These are phyloP conservation scores for Wickerhamomyces sydowiorum DNA, from an alignment of 805 yeast genomes.

Conservation along the genomic window DNA sequence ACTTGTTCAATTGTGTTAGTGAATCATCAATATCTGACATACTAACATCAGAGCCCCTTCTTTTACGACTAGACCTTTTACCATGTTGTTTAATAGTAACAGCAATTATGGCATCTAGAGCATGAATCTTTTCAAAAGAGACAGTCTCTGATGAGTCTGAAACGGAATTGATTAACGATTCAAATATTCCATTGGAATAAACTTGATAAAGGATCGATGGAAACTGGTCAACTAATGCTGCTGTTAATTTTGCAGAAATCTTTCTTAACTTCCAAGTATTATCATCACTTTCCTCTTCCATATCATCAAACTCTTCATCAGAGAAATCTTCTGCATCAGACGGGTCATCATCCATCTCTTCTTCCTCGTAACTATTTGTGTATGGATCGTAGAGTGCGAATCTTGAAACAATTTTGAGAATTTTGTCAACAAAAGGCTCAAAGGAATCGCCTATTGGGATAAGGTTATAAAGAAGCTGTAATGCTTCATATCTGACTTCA, in stretches of 20 bases:
- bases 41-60: constrained; percentile 34
- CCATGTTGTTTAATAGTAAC: constrained; percentile 17
- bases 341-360: constrained; percentile 27
- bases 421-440: constrained; percentile 19
- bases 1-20: constrained; percentile 12
- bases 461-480: constrained; percentile 34
- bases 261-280: constrained; percentile 61
- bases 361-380: constrained; percentile 26
- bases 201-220: constrained; percentile 32
- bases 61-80: constrained; percentile 21
- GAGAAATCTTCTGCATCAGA: constrained; percentile 39
- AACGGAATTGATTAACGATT: constrained; percentile 27
- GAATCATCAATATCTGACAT: constrained; percentile 28
- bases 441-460: constrained; percentile 33
- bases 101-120: constrained; percentile 36
- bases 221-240: constrained; percentile 30
- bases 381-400: constrained; percentile 45
- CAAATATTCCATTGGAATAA: constrained; percentile 26
- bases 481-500: constrained; percentile 45
- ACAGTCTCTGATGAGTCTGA: constrained; percentile 45
- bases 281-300: constrained; percentile 39
- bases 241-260: constrained; percentile 39
- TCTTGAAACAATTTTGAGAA: constrained; percentile 23
- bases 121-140: constrained; percentile 39
- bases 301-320: constrained; percentile 34